Evolutionary conservation across 495 filamentous ascomycete genomes (phyloP), one percentile per base, ranked within the genome.

Genomic region (Hypoxylon trugodes): DNA sequence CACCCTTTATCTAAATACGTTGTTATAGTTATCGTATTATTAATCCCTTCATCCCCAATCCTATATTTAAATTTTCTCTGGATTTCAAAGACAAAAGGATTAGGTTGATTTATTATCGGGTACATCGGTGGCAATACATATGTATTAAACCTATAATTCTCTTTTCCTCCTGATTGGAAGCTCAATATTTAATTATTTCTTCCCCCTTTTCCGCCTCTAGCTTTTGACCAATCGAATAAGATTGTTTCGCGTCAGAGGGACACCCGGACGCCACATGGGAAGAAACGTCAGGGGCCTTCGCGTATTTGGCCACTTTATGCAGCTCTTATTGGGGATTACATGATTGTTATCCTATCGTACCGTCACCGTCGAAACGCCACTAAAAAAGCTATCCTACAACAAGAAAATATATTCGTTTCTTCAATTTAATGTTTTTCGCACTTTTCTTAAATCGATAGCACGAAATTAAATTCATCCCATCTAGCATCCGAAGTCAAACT

Each of bases 101-200:
- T 51, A 43, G 36, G 15, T 38, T 52, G 57, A n/a, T 40, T 28
- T 60, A 48, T 38, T 60, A 48, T 52, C 57, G 52, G 18, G 47
- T 60, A 50, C 49, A 61, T 61, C 25, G 8, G 42, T 54, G 35
- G 59, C 59, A 62, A 62, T 43, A n/a, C n/a, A n/a, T n/a, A n/a
- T n/a, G n/a, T n/a, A 50, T 55, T 62, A 50, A 49, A 26, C 50
- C 43, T 42, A 49, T 54, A 30, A 41, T 12, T 38, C 19, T 47
- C 9, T 43, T 41, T 35, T 40, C 25, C 41, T 58, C 25, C 37
- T 53, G 26, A 59, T 66, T 54, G 62, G 56, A 36, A 15, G 35
- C 24, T 28, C n/a, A 51, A 37, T 43, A 43, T 40, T 56, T 60
- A 48, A 24, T 43, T 53, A 9, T 47, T 53, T 57, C 50, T 22